Evolutionary conservation across 2,329 filamentous ascomycete genomes (phyloP), one percentile per base, ranked within the genome.

Genomic region (Phialemonium atrogriseum): DNA sequence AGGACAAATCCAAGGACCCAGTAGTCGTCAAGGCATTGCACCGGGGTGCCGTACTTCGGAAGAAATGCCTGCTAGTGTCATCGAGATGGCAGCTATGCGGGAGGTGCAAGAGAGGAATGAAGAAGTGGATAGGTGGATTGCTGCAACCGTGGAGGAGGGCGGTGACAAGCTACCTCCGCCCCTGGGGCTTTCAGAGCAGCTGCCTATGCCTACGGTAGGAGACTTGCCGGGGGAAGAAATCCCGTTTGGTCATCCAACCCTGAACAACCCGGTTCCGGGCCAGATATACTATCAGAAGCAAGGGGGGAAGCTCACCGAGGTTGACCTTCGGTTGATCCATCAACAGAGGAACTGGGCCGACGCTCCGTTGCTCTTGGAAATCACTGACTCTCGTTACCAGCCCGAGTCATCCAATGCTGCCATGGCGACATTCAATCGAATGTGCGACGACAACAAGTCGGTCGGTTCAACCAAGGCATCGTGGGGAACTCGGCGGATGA

Each of bases 391-490:
- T 7, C 48, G 49, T 13, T 46, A 58, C 27, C 70, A 75, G 39
- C 71, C 70, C 2, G 52, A 62, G 32, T 60, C 64, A 2, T 68
- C 72, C 2, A 60, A 70, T 24, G 69, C 58, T n/a, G 72, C 72
- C 8, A 77, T 77, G 13, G 59, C 60, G 25, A 59, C 46, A 22
- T 76, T 70, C 33, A 58, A 73, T 40, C 58, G 56, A 9, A 61
- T 70, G 58, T 68, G 58, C 33, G 61, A 60, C 13, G 71, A 77
- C 40, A 75, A 63, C 28, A 68, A 66, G 16, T 80, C 76, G 0
- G 60, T 78, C 9, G 52, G 77, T 8, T 80, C 76, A 2, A 62
- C 72, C 39, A 69, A 76, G 10, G 80, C 80, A 12, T 84, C 80
- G 1, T 77, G 80, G 66, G 80, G 80, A 10, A 56, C 1, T 62